Evolutionary conservation across 106 monocot species (phyloP), one percentile per base, ranked within the genome.

Genomic region (Alisma plantagoaquatica): DNA sequence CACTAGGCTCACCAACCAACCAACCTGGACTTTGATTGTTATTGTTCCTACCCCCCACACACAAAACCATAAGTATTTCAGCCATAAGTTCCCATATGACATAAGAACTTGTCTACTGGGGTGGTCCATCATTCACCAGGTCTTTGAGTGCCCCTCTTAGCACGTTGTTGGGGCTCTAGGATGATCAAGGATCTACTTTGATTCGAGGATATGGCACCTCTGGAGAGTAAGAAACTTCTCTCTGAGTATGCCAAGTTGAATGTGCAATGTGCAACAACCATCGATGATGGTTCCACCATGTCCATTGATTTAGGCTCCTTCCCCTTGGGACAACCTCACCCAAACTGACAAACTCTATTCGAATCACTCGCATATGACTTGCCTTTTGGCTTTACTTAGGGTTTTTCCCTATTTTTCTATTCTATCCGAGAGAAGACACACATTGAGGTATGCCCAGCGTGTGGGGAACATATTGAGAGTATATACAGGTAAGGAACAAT

Each of bases 131-230:
- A 67, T 67, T 57, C 23, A 35, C 48, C 29, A 20, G 23, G 35
- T 53, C 43, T 53, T 64, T 53, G 41, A 64, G 53, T 53, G 64
- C 26, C 33, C 50, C 15, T 68, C 50, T 35, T 59, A 68, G 58
- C 48, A 68, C 41, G 48, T 57, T 33, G 67, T 68, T 68, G 67
- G 41, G 57, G 58, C 58, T 50, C 29, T 64, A 54, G 64, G 64
- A 43, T 64, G 64, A 64, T 64, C 29, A 18, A 64, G 53, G 54
- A 42, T 64, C 51, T 27, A 61, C 61, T 61, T 31, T 49, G n/a
- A n/a, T n/a, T n/a, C n/a, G 46, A 61, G 46, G 61, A 61, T 61
- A 27, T 61, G 45, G 49, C 47, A 61, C 61, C 49, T 60, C 27
- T 1, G 17, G 49, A 49, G 49, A 49, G 49, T 49, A 49, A 49